phyloP scores from a whole-genome alignment of 306 rosid species.

The Canavalia ensiformis region DNA sequence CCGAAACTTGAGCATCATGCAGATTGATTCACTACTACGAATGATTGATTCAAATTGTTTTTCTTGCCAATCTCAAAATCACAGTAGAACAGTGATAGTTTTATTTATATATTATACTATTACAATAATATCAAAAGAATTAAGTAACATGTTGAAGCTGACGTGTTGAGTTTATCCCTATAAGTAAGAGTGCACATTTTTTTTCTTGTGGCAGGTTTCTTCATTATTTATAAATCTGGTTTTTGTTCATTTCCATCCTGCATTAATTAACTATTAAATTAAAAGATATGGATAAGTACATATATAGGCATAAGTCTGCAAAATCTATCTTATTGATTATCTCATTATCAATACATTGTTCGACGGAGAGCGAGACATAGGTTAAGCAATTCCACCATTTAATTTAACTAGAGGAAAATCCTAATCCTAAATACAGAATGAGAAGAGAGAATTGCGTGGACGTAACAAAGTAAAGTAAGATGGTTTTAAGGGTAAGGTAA shows the following conservation, averaged over 20 bases:
- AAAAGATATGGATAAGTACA: too few species aligned
- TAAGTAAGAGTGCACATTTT: too few species aligned
- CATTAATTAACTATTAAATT: too few species aligned
- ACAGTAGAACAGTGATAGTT: not conserved
- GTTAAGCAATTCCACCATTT: slow-evolving; percentile 12
- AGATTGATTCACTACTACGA: not conserved
- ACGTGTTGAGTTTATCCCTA: not conserved
- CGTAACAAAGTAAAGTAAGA: not conserved
- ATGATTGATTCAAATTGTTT: not conserved
- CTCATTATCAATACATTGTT: slow-evolving; percentile 5
- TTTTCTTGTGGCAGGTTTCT: too few species aligned
- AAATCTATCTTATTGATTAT: slow-evolving; percentile 26
- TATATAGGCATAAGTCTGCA: not conserved
- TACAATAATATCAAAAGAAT: too few species aligned
- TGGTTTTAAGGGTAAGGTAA: slow-evolving; percentile 66
- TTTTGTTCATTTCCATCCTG: too few species aligned
- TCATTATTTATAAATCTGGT: too few species aligned
- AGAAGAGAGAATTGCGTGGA: slow-evolving; percentile 12
- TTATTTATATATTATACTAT: too few species aligned
- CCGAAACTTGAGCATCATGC: slow-evolving; percentile 56
- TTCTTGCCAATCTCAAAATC: not conserved
- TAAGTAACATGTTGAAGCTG: not conserved
- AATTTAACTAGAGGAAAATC: slow-evolving; percentile 13
- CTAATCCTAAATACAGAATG: slow-evolving; percentile 14
- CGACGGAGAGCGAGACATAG: not conserved